Conservation (phyloP, 768 basidiomycete genomes). For the Trichaptum fuscoviolaceum region DNA sequence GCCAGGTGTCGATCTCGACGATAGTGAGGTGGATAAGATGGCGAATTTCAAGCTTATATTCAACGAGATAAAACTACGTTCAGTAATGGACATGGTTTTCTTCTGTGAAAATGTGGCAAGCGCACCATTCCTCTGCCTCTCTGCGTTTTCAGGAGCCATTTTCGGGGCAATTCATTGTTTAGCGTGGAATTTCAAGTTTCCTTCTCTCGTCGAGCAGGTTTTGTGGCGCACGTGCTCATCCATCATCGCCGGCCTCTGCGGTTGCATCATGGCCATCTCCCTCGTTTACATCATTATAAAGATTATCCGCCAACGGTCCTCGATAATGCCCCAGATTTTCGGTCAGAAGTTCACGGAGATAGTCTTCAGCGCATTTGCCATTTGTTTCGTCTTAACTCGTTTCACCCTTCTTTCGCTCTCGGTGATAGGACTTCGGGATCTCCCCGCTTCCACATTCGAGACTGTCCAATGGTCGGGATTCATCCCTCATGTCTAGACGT, state of each 20-base stretch:
- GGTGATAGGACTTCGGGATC: too few species aligned
- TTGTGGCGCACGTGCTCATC: constrained; percentile 22
- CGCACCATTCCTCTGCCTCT: not conserved
- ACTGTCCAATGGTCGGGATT: too few species aligned
- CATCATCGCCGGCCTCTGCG: constrained; percentile 12
- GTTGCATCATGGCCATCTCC: not conserved
- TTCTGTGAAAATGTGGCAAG: not conserved
- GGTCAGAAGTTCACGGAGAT: too few species aligned
- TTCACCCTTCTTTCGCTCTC: too few species aligned
- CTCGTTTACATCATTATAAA: not conserved
- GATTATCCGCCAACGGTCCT: not conserved
- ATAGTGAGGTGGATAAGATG: not conserved
- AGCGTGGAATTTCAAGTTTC: constrained; percentile 25
- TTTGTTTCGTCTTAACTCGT: too few species aligned
- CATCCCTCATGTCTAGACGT: too few species aligned
- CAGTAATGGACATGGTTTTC: not conserved
- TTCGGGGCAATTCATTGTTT: constrained; percentile 25
- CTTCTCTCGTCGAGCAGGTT: constrained; percentile 15
- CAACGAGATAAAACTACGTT: not conserved
- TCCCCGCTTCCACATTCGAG: too few species aligned
- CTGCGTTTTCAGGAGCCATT: not conserved
- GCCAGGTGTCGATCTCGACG: too few species aligned
- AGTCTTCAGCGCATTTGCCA: too few species aligned
- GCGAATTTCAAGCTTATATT: not conserved
- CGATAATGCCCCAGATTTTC: too few species aligned